Percentiles rank a stretch among this genome's conserved stretches.
Evolutionary conservation across 305 asterid genomes (phyloP).

Genomic region (Fraxinus nigra): DNA sequence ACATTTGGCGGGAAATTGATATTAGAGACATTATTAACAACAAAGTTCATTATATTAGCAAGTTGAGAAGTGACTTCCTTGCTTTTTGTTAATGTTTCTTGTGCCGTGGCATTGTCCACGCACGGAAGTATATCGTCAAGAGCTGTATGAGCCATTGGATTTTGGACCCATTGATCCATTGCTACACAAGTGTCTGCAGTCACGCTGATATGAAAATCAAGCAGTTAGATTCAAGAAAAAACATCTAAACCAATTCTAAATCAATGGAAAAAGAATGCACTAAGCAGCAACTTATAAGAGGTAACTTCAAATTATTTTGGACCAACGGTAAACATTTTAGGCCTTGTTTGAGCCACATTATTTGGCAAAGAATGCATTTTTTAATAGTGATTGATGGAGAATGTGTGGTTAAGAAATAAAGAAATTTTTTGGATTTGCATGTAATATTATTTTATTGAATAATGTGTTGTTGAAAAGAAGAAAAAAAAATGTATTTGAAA

Average conservation of each 20-base stretch:
- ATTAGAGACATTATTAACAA: conserved; percentile 66
- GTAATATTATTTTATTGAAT: no score
- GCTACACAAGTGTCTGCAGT: conserved; percentile 79
- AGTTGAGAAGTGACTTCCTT: conserved; percentile 77
- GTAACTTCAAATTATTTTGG: background rate
- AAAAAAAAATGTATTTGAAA: no score
- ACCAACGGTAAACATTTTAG: background rate
- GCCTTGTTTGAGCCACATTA: no score
- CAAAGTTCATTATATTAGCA: conserved; percentile 51
- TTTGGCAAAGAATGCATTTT: no score
- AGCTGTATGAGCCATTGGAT: conserved; percentile 80
- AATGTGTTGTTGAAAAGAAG: no score
- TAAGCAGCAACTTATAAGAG: background rate
- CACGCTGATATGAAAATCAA: conserved; percentile 45
- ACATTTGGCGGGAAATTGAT: conserved; percentile 56
- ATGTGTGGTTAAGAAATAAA: no score
- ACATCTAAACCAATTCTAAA: background rate
- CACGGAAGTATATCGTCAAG: conserved; percentile 86
- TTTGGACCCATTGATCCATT: conserved; percentile 77
- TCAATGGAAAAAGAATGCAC: background rate
- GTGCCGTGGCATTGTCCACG: conserved; percentile 88
- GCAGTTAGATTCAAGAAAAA: conserved; percentile 3
- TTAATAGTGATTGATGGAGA: no score
- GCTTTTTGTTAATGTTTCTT: conserved; percentile 64
- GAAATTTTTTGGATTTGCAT: no score